These are phyloP conservation scores for Lenzites betulinus DNA, from an alignment of 768 basidiomycete genomes.

Conservation along the genomic window DNA sequence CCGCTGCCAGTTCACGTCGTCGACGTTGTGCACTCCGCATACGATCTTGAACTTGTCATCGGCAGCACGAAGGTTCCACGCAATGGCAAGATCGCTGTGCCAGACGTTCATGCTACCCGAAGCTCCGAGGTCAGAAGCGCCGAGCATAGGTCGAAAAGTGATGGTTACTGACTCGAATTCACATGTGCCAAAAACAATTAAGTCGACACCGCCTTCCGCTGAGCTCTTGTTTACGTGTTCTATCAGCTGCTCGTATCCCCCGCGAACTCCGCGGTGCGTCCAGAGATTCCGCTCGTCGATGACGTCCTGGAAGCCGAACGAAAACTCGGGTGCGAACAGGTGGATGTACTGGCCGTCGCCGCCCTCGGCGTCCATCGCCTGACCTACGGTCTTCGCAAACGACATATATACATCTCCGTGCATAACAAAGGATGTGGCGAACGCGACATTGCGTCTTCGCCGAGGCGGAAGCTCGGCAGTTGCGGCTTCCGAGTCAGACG, in stretches of 20 bases:
- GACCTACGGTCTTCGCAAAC: conserved; percentile 37
- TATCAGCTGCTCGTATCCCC: conserved; percentile 31
- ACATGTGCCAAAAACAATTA: conserved; percentile 47
- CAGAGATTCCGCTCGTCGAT: conserved; percentile 37
- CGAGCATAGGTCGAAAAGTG: no score
- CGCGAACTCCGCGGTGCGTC: conserved; percentile 28
- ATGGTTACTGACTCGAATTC: conserved; percentile 41
- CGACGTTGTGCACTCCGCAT: conserved; percentile 44
- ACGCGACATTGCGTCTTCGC: conserved; percentile 32
- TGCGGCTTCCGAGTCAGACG: not conserved
- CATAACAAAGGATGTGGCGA: conserved; percentile 38
- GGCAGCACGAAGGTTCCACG: conserved; percentile 39
- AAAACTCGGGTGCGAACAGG: conserved; percentile 38
- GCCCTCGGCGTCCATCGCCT: conserved; percentile 31
- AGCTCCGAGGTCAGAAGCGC: no score
- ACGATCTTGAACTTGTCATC: conserved; percentile 43
- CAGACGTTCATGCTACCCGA: conserved; percentile 26
- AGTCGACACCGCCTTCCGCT: conserved; percentile 33
- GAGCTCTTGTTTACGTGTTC: conserved; percentile 27
- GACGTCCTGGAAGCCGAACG: conserved; percentile 36
- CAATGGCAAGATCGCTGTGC: conserved; percentile 33
- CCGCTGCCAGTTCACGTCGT: conserved; percentile 33
- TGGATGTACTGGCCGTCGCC: conserved; percentile 24
- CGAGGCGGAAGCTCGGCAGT: not conserved
- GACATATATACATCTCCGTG: conserved; percentile 44